phyloP scores from a whole-genome alignment of 495 filamentous ascomycete species.

The Trypethelium eluteriae region DNA sequence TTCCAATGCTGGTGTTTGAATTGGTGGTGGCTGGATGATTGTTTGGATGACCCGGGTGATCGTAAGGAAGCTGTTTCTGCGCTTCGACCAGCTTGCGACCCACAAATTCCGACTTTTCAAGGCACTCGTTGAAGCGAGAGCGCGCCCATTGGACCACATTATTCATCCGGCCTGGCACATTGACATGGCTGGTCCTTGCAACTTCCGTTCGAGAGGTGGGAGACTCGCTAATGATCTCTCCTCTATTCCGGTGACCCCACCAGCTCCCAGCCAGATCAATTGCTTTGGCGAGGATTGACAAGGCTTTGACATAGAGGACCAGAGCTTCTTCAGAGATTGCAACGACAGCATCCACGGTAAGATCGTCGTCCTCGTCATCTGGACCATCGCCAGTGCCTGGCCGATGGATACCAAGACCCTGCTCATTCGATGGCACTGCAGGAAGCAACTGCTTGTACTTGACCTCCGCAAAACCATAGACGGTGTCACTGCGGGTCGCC shows the following conservation, averaged over 20 bases:
- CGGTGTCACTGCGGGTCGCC: slow-evolving; percentile 85
- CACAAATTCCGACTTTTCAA: slow-evolving; percentile 91
- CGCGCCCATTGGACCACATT: slow-evolving; percentile 92
- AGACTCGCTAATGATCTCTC: slow-evolving; percentile 51
- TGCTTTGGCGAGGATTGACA: slow-evolving; percentile 80
- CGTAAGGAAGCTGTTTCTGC: slow-evolving; percentile 71
- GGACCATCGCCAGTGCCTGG: slow-evolving; percentile 40
- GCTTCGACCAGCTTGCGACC: slow-evolving; percentile 78
- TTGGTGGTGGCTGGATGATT: slow-evolving; percentile 56
- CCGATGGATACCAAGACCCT: slow-evolving; percentile 57
- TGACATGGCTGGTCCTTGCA: slow-evolving; percentile 41
- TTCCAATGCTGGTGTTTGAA: slow-evolving; percentile 39
- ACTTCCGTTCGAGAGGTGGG: slow-evolving; percentile 27
- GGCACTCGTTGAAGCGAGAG: slow-evolving; percentile 85
- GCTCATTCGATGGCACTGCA: slow-evolving; percentile 66
- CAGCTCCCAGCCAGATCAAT: slow-evolving; percentile 93
- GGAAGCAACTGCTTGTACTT: slow-evolving; percentile 96
- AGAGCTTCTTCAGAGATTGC: slow-evolving; percentile 87
- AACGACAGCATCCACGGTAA: slow-evolving; percentile 80
- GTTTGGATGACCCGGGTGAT: slow-evolving; percentile 77
- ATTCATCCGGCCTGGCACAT: slow-evolving; percentile 69
- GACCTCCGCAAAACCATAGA: slow-evolving; percentile 94
- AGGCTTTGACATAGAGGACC: slow-evolving; percentile 89
- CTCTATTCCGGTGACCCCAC: slow-evolving; percentile 73
- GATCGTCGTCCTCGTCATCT: slow-evolving; percentile 50